Conservation (phyloP, 306 rosid genomes). For the Calophaca sinica region DNA sequence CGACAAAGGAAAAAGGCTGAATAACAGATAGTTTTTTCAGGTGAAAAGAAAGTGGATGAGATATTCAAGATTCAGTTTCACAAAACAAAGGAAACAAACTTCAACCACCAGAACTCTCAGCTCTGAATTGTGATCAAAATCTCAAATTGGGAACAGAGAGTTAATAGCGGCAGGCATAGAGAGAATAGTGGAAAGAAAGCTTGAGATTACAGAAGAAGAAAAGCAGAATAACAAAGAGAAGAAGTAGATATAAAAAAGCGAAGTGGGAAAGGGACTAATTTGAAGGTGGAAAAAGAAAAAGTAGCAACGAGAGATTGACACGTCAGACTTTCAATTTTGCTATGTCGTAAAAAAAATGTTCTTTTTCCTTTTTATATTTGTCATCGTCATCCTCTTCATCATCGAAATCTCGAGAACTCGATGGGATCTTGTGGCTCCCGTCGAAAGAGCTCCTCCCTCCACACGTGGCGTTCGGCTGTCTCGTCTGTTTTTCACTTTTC, state of each 20-base stretch:
- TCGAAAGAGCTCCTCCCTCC: constrained; percentile 36
- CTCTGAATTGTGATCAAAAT: constrained; percentile 1
- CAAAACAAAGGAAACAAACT: not conserved
- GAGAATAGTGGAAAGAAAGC: not conserved
- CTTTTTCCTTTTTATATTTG: not conserved
- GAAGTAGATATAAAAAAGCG: constrained; percentile 38
- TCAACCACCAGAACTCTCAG: too few relatives aligned
- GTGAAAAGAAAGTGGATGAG: too few relatives aligned
- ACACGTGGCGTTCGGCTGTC: constrained; percentile 53
- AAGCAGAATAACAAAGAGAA: not conserved
- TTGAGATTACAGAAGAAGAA: constrained; percentile 17
- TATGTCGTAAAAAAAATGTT: not conserved
- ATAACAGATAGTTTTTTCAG: too few relatives aligned
- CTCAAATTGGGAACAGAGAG: not conserved
- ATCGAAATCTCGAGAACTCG: constrained; percentile 54
- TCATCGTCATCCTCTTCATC: too few relatives aligned
- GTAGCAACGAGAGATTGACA: constrained; percentile 45
- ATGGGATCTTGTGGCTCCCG: constrained; percentile 73
- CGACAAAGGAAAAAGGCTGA: too few relatives aligned
- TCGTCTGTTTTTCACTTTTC: constrained; percentile 40
- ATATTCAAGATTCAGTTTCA: not conserved
- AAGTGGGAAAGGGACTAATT: constrained; percentile 42
- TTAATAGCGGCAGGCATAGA: constrained; percentile 8
- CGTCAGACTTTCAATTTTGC: constrained; percentile 49
- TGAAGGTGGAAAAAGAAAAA: constrained; percentile 40